Base-by-base conservation (phyloP, 108 stramenopile species). In the Pseudonitzschia delicatissima region DNA sequence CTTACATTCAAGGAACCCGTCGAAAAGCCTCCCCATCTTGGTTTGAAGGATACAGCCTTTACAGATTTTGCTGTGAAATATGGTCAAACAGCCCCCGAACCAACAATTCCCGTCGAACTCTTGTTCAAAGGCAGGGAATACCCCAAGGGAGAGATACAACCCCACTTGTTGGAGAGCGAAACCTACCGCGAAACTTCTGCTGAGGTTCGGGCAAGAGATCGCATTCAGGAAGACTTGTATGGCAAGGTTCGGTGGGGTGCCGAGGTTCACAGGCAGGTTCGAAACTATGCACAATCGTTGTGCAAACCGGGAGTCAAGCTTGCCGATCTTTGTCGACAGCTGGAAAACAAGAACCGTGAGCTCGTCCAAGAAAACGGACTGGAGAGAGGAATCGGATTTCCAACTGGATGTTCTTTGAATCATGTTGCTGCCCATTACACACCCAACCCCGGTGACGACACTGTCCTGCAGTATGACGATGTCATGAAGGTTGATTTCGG, bases 341-440 rank as follows among this genome's bases (percentile, higher is more conserved):
- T 99, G 9, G 99, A 99, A 80, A 83, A 98, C 29, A 94, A 92
- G 73, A 97, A 97, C 82, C 85, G 96, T 0, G 80, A 85, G 33
- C 67, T 98, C 32, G 91, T 96, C 11, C 73, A 78, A 51, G 98
- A 99, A 78, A 32, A 62, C 33, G 98, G 98, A 20, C 69, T 97
- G 52, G 80, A 88, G 26, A 76, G 93, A 4, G 99, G 99, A 39
- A 97, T 99, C 67, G 99, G 85, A 5, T 99, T 99, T 71, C 99
- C 99, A 34, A 99, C 99, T 0, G 99, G 99, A 45, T 98, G 98
- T 68, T 85, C 82, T 31, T 65, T 99, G 29, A 98, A 99, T 75
- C 96, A 99, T 73, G 95, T 99, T 5, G 99, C 99, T 15, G 99
- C 99, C 6, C 99, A 98, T 71, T 99, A 98, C 79, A 98, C 98